These are phyloP conservation scores for Paecilomyces sp. DNA, from an alignment of 2,329 filamentous ascomycete genomes.

Conservation along the genomic window DNA sequence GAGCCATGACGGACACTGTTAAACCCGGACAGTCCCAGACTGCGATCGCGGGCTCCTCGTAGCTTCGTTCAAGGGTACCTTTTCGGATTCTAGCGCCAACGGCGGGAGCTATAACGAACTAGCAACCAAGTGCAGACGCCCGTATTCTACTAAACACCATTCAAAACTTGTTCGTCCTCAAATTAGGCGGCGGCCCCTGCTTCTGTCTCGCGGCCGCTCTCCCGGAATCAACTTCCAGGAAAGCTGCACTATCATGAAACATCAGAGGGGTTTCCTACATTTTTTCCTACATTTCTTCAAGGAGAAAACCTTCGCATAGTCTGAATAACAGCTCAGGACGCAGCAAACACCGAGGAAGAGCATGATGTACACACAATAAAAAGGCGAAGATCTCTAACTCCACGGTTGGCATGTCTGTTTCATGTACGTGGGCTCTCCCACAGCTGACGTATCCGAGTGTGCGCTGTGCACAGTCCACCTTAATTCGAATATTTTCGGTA, in stretches of 20 bases:
- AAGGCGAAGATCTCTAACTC: background rate
- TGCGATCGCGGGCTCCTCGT: background rate
- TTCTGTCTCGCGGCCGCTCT: background rate
- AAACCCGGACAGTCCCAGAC: background rate
- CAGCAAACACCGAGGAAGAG: background rate
- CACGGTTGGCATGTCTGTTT: background rate
- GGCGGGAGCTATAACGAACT: background rate
- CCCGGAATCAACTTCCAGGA: background rate
- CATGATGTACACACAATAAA: background rate
- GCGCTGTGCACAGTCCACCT: background rate
- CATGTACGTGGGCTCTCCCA: background rate
- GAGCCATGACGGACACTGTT: background rate
- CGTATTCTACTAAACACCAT: background rate
- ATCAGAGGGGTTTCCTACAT: background rate
- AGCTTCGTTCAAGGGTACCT: background rate
- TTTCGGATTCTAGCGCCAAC: background rate
- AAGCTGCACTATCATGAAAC: background rate
- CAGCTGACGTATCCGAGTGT: background rate
- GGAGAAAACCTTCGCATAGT: background rate
- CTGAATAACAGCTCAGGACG: no score
- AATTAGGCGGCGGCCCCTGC: background rate
- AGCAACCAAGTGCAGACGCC: background rate
- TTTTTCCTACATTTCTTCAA: background rate
- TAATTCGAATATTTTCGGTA: background rate
- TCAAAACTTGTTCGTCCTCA: background rate